A percentile compares a stretch with the other conserved stretches of the same genome.
These are phyloP conservation scores for Penicillium palitans DNA, from an alignment of 2,329 filamentous ascomycete species.

Conservation along the genomic window DNA sequence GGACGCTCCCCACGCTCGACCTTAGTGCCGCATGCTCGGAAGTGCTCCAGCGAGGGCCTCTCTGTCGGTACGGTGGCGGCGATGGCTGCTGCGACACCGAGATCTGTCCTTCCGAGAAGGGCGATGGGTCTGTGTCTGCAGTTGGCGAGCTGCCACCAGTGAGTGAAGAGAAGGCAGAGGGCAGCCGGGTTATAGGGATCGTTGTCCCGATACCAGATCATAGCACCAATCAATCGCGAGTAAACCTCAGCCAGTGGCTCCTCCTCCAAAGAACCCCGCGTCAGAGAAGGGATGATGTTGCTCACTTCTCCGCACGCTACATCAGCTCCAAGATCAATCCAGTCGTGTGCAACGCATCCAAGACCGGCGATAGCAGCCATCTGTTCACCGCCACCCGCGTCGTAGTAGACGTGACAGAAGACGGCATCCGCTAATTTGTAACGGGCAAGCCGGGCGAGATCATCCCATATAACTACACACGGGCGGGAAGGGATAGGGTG, in stretches of 20 bases:
- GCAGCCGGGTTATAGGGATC: slow-evolving; percentile 19
- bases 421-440: slow-evolving; percentile 17
- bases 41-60: slow-evolving; percentile 14
- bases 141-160: slow-evolving; percentile 21
- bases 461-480: slow-evolving; percentile 16
- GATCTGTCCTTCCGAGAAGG: slow-evolving; percentile 16
- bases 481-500: slow-evolving; percentile 10
- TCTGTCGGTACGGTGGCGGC: slow-evolving; percentile 13
- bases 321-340: slow-evolving; percentile 16
- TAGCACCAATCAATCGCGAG: slow-evolving; percentile 11
- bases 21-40: slow-evolving; percentile 10
- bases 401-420: slow-evolving; percentile 19
- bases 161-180: slow-evolving; percentile 14
- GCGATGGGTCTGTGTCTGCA: slow-evolving; percentile 14
- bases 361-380: slow-evolving; percentile 20
- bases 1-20: slow-evolving; percentile 13
- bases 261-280: slow-evolving; percentile 14
- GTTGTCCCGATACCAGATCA: slow-evolving; percentile 20
- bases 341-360: slow-evolving; percentile 15
- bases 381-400: slow-evolving; percentile 15
- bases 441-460: slow-evolving; percentile 16
- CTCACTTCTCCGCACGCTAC: slow-evolving; percentile 15
- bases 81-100: slow-evolving; percentile 6
- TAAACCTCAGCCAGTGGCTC: slow-evolving; percentile 12
- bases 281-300: slow-evolving; percentile 18